These are phyloP conservation scores for Coemansia sp. DNA, from an alignment of 192 early-diverging fungal species.

Conservation along the genomic window DNA sequence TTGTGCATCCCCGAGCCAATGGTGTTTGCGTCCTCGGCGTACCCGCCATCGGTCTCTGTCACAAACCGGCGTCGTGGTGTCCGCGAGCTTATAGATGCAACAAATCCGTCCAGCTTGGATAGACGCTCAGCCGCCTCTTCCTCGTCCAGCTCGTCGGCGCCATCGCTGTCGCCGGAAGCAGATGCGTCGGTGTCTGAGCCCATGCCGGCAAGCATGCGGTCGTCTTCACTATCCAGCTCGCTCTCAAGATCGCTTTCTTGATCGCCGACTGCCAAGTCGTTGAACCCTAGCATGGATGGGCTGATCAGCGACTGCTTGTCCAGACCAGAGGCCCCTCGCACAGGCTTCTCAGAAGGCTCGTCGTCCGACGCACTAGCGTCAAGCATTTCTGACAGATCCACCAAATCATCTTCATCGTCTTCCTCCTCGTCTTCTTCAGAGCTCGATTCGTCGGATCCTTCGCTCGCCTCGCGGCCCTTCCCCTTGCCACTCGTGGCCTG, in stretches of 20 bases:
- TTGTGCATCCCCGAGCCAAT: constrained; percentile 33
- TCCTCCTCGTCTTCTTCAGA: constrained; percentile 51
- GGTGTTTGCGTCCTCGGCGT: constrained; percentile 34
- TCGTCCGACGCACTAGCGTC: constrained; percentile 24
- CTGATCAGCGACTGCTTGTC: neutral
- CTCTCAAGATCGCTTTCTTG: too few species aligned
- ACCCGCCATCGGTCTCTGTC: constrained; percentile 22
- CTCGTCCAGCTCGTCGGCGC: constrained; percentile 38
- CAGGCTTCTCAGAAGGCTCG: too few species aligned
- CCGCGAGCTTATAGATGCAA: constrained; percentile 64
- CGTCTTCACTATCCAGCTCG: constrained; percentile 31
- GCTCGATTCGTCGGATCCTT: too few species aligned
- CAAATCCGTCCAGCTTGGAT: constrained; percentile 53
- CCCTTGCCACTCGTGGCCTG: constrained; percentile 10
- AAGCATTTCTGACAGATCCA: constrained; percentile 65
- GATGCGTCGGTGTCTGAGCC: constrained; percentile 36
- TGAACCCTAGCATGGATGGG: constrained; percentile 8
- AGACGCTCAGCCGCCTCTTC: constrained; percentile 23
- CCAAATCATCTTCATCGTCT: constrained; percentile 47
- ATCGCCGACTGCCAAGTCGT: constrained; percentile 34
- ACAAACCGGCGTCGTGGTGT: constrained; percentile 57
- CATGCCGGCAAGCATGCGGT: constrained; percentile 24
- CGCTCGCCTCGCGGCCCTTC: constrained; percentile 14
- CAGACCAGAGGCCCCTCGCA: too few species aligned
- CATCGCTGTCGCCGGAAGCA: constrained; percentile 29